phyloP scores from a whole-genome alignment of 2,329 filamentous ascomycete species.

The Calonectria honghensis region DNA sequence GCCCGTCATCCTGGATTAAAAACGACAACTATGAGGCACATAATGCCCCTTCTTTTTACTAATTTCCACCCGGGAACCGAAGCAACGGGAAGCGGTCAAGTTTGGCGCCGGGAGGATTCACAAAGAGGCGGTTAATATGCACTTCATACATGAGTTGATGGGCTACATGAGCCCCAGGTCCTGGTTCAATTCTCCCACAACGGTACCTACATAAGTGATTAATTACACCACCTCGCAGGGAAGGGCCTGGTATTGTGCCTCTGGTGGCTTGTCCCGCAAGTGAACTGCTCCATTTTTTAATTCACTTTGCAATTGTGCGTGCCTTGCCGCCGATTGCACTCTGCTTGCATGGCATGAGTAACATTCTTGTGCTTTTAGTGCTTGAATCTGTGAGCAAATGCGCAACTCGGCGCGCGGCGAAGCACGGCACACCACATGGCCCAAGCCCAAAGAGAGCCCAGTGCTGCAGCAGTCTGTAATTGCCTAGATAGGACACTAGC shows the following conservation, averaged over 20 bases:
- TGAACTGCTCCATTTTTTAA: slow-evolving; percentile 21
- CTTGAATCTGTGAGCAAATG: slow-evolving; percentile 17
- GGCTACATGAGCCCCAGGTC: slow-evolving; percentile 36
- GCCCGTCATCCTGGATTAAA: slow-evolving; percentile 14
- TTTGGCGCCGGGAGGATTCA: slow-evolving; percentile 28
- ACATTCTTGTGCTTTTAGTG: slow-evolving; percentile 18
- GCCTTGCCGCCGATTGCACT: slow-evolving; percentile 12
- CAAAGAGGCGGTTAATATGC: slow-evolving; percentile 19
- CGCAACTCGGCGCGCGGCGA: slow-evolving; percentile 15
- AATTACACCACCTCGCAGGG: slow-evolving; percentile 36
- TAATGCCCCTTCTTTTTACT: slow-evolving; percentile 25
- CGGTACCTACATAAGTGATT: slow-evolving; percentile 34
- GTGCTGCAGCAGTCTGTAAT: slow-evolving; percentile 16
- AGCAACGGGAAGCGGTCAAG: slow-evolving; percentile 30
- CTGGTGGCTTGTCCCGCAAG: slow-evolving; percentile 16
- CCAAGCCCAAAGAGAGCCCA: slow-evolving; percentile 28
- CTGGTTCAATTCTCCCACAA: slow-evolving; percentile 34
- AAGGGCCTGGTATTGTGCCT: slow-evolving; percentile 23
- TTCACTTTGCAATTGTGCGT: slow-evolving; percentile 1
- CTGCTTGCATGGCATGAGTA: slow-evolving; percentile 22
- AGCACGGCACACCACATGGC: slow-evolving; percentile 39
- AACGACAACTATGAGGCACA: slow-evolving; percentile 32
- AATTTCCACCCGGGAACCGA: slow-evolving; percentile 31
- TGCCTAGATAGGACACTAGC: slow-evolving; percentile 29
- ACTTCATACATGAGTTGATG: slow-evolving; percentile 28